Conservation (phyloP, 768 basidiomycete species). For the Flagelloscypha sp. region DNA sequence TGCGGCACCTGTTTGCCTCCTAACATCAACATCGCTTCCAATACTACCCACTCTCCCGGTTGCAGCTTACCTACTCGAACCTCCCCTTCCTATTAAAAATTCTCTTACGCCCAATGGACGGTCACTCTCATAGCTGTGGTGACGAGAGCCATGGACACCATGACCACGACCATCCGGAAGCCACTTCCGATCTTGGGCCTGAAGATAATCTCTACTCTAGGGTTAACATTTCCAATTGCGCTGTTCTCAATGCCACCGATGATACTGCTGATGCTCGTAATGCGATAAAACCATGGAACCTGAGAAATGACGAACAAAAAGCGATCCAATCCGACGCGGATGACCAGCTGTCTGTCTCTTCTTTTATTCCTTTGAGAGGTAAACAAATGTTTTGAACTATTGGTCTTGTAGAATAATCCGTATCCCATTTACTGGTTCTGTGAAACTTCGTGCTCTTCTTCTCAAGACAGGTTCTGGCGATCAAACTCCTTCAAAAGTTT, state of each 20-base stretch:
- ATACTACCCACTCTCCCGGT: too few relatives aligned
- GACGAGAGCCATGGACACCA: constrained; percentile 45
- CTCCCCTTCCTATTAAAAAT: too few relatives aligned
- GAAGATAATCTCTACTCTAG: constrained; percentile 65
- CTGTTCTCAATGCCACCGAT: constrained; percentile 62
- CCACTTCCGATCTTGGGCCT: constrained; percentile 36
- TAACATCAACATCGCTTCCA: too few relatives aligned
- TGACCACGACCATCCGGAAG: constrained; percentile 42
- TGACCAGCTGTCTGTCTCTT: constrained; percentile 63
- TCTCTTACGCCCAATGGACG: too few relatives aligned
- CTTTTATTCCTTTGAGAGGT: constrained; percentile 1
- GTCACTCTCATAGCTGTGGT: too few relatives aligned
- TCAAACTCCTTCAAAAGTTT: constrained; percentile 66
- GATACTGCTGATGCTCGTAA: constrained; percentile 44
- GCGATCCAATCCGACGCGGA: constrained; percentile 89
- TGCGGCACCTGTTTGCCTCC: too few relatives aligned
- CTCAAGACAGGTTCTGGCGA: constrained; percentile 78
- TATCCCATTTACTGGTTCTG: constrained; percentile 81
- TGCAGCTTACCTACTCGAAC: too few relatives aligned
- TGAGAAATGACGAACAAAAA: constrained; percentile 59
- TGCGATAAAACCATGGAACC: constrained; percentile 90
- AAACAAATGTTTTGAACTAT: constrained; percentile 5
- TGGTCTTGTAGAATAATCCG: constrained; percentile 57
- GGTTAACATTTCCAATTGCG: constrained; percentile 75
- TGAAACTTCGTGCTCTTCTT: constrained; percentile 74